Evolutionary conservation across 2,329 filamentous ascomycete species (phyloP).

Genomic region (Diaporthe nobilis): DNA sequence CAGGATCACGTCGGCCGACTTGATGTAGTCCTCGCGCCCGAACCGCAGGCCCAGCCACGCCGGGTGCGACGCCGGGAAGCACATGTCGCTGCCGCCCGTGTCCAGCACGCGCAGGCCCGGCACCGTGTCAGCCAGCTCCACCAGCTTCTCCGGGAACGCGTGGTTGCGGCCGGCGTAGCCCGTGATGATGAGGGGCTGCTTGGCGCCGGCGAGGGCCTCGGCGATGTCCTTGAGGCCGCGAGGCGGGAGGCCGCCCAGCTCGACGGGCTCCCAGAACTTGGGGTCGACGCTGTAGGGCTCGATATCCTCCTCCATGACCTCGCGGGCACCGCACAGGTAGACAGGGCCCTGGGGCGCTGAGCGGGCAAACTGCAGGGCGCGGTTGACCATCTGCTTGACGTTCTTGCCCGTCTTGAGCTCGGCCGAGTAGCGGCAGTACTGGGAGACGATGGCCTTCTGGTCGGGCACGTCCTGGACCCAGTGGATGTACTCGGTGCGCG

Average conservation of each 20-base stretch:
- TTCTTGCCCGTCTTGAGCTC: conserved; percentile 90
- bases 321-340: conserved; percentile 82
- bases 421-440: conserved; percentile 87
- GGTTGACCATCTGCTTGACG: conserved; percentile 90
- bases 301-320: conserved; percentile 90
- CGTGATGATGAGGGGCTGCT: conserved; percentile 78
- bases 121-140: conserved; percentile 76
- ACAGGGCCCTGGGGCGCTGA: conserved; percentile 85
- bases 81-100: conserved; percentile 85
- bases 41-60: conserved; percentile 80
- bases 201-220: conserved; percentile 72
- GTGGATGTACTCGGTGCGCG: conserved; percentile 59
- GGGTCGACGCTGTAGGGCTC: conserved; percentile 79
- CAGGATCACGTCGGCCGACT: conserved; percentile 85
- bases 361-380: conserved; percentile 84
- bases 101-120: conserved; percentile 81
- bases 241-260: conserved; percentile 71
- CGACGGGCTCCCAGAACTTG: conserved; percentile 78
- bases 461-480: conserved; percentile 60
- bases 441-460: conserved; percentile 71
- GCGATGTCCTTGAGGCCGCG: conserved; percentile 72
- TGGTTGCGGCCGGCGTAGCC: conserved; percentile 82
- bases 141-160: conserved; percentile 70
- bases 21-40: conserved; percentile 80
- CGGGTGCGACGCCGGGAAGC: conserved; percentile 80